Conservation (phyloP, 805 yeast genomes). For the Blastobotrys americana region DNA sequence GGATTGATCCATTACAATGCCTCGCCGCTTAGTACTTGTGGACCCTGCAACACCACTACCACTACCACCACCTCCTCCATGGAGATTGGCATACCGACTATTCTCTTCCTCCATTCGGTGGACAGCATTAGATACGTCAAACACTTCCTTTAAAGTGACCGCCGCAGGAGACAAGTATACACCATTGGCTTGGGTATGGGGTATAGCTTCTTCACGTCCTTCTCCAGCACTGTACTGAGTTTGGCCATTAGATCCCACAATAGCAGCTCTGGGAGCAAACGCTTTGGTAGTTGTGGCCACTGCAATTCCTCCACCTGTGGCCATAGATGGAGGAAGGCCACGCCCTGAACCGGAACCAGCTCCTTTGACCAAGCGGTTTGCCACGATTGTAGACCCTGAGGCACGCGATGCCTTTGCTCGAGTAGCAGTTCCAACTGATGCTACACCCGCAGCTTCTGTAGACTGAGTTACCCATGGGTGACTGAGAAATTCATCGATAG, state of each 20-base stretch:
- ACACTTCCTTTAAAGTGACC: conserved; percentile 75
- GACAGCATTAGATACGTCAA: conserved; percentile 79
- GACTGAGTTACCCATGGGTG: conserved; percentile 66
- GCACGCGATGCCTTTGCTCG: not conserved
- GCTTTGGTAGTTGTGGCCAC: not conserved
- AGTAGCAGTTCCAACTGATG: conserved; percentile 16
- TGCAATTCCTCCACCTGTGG: not conserved
- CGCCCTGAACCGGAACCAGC: not conserved
- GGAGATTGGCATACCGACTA: too few species aligned
- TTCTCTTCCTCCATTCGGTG: conserved; percentile 70
- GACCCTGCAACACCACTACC: conserved; percentile 17
- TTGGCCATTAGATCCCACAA: not conserved
- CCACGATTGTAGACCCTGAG: conserved; percentile 1
- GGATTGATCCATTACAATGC: conserved; percentile 21
- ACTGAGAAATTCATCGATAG: conserved; percentile 60
- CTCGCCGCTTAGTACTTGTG: conserved; percentile 12
- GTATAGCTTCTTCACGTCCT: not conserved
- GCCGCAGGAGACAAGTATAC: conserved; percentile 45
- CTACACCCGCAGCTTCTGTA: conserved; percentile 20
- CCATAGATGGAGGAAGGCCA: not conserved
- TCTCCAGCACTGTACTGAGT: not conserved
- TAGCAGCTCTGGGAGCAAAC: not conserved
- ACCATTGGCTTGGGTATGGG: conserved; percentile 3
- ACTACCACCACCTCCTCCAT: too few species aligned
- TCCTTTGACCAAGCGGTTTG: not conserved